Base-by-base conservation (phyloP, 2,329 filamentous ascomycete species). In the Trichoderma hamatum region DNA sequence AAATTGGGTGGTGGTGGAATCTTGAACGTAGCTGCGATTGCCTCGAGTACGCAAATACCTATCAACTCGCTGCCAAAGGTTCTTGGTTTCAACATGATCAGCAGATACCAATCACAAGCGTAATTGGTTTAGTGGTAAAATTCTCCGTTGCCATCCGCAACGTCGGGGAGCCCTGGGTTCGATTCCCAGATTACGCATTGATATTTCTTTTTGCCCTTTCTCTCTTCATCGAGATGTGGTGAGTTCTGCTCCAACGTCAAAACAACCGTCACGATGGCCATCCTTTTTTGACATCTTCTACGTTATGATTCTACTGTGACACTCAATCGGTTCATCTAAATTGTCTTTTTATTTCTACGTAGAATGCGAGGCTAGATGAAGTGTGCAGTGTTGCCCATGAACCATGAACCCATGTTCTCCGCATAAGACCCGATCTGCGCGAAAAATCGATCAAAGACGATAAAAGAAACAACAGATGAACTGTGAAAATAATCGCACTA, bases 51-150 rank as follows among this genome's bases (percentile, higher is more conserved):
- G n/a, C n/a, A n/a, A n/a, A n/a, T n/a, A n/a, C n/a, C n/a, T n/a
- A n/a, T n/a, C n/a, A n/a, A n/a, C n/a, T n/a, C n/a, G n/a, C n/a
- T n/a, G n/a, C 30, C 32, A 34, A 26, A 54, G n/a, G 1, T 36
- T 56, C 62, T 55, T 65, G 7, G 32, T 5, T 1, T 6, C 0
- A 1, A 43, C n/a, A 46, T 7, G 2, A 11, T 3, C 5, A 3
- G 5, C n/a, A 10, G 4, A 2, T 10, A 65, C 16, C 11, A 36
- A 67, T 21, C 28, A 59, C 39, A 46, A 72, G 73, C 71, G 71
- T 71, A 70, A 71, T 72, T 72, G 70, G 71, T 72, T 72, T 70
- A 72, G 71, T 72, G 69, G 69, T 72, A 72, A 72, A 72, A 72
- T 72, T 72, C 70, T 72, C 69, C 69, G 70, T 72, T 72, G 70